Evolutionary conservation across 2,329 filamentous ascomycete genomes (phyloP).

Genomic region (Spiromastix sp.): DNA sequence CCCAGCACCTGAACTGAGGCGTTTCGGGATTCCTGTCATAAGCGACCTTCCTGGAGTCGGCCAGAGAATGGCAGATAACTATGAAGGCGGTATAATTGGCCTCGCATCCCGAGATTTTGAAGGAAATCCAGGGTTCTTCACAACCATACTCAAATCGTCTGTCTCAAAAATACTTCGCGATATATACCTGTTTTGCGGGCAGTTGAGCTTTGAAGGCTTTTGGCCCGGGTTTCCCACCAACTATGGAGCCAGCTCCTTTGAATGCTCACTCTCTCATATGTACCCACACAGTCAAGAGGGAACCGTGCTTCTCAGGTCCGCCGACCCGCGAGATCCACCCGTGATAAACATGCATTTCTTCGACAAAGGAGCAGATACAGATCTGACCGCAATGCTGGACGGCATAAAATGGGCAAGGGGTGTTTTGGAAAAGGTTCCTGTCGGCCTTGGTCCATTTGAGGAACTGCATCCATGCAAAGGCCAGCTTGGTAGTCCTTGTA

Average conservation of each 20-base stretch:
- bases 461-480: constrained; percentile 2
- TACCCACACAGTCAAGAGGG: constrained; percentile 5
- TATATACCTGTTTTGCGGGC: neutral
- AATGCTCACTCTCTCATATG: neutral
- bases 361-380: constrained; percentile 5
- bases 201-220: constrained; percentile 4
- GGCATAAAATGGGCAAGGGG: constrained; percentile 4
- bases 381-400: constrained; percentile 8
- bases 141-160: neutral
- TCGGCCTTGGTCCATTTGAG: neutral
- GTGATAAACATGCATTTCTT: constrained; percentile 9
- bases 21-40: constrained; percentile 44
- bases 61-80: constrained; percentile 54
- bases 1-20: constrained; percentile 41
- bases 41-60: constrained; percentile 53
- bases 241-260: neutral
- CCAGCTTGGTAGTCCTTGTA: neutral
- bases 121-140: neutral
- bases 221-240: constrained; percentile 3
- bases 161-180: neutral
- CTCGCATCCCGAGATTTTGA: neutral
- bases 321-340: constrained; percentile 6
- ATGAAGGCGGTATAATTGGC: constrained; percentile 24
- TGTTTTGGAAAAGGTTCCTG: neutral
- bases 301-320: constrained; percentile 7